These are phyloP conservation scores for Tolypocladium pustulatum DNA, from an alignment of 2,329 filamentous ascomycete species.

Conservation along the genomic window DNA sequence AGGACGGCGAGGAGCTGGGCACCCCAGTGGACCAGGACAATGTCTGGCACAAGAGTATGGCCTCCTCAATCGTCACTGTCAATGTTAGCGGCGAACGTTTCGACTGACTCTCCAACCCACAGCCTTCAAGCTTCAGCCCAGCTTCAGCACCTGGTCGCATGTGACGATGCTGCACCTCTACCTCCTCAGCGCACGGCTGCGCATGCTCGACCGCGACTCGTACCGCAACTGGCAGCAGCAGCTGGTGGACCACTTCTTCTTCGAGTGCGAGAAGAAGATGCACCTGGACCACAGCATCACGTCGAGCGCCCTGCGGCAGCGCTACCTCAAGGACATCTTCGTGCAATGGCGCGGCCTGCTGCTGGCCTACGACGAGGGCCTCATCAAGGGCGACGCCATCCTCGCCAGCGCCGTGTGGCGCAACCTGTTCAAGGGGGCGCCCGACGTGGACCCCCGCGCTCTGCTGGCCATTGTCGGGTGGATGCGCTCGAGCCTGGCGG, in stretches of 20 bases:
- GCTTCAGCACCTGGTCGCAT: conserved; percentile 93
- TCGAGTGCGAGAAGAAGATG: conserved; percentile 76
- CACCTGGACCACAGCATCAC: conserved; percentile 65
- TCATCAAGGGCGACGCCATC: conserved; percentile 66
- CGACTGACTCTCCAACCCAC: background rate
- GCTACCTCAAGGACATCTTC: conserved; percentile 78
- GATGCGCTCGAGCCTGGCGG: conserved; percentile 38
- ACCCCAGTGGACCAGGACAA: conserved; percentile 17
- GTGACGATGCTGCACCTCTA: conserved; percentile 96
- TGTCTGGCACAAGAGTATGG: conserved; percentile 67
- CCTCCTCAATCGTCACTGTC: background rate
- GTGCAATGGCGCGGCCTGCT: conserved; percentile 84
- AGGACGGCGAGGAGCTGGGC: conserved; percentile 75
- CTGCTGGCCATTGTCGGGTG: conserved; percentile 46
- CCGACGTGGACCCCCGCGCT: conserved; percentile 37
- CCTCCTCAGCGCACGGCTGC: conserved; percentile 72
- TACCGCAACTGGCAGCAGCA: conserved; percentile 77
- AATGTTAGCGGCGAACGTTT: background rate
- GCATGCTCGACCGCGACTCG: conserved; percentile 60
- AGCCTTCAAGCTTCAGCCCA: conserved; percentile 73
- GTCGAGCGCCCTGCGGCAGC: conserved; percentile 48
- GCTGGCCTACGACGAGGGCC: conserved; percentile 73
- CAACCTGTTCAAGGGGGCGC: conserved; percentile 72
- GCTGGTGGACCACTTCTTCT: conserved; percentile 91
- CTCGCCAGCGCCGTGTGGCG: conserved; percentile 82